Evolutionary conservation across 106 monocot species (phyloP).

Genomic region (Dendrobium huoshanense): DNA sequence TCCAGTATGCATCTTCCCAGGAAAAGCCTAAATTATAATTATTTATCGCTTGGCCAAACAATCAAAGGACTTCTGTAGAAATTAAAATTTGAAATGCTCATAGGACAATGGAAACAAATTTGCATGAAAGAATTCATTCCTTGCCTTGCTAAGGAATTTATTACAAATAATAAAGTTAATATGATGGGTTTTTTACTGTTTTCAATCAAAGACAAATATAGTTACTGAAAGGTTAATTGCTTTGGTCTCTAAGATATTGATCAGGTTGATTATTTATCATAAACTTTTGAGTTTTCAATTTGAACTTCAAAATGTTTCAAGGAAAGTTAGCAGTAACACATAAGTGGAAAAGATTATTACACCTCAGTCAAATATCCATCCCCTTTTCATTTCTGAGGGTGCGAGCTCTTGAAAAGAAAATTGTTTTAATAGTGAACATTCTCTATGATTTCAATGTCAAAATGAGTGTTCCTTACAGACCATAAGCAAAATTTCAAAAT

Average conservation of each 20-base stretch:
- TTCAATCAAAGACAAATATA: background rate
- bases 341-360: background rate
- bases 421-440: background rate
- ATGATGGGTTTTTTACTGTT: too few relatives aligned
- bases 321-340: background rate
- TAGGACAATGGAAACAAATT: too few relatives aligned
- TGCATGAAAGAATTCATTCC: too few relatives aligned
- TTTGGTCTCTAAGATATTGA: background rate
- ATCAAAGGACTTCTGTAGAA: background rate
- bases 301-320: background rate
- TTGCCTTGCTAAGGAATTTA: too few relatives aligned
- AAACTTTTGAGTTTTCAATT: background rate
- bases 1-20: too few relatives aligned
- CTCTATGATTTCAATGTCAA: background rate
- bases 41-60: background rate
- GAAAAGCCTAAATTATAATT: background rate
- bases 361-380: background rate
- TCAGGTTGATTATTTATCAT: background rate
- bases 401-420: background rate
- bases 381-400: background rate
- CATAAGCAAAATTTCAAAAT: background rate
- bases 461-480: background rate
- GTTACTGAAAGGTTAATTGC: background rate
- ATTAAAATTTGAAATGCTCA: background rate
- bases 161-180: too few relatives aligned